phyloP scores from a whole-genome alignment of 2,329 filamentous ascomycete species.

The Cordyceps cicadae region DNA sequence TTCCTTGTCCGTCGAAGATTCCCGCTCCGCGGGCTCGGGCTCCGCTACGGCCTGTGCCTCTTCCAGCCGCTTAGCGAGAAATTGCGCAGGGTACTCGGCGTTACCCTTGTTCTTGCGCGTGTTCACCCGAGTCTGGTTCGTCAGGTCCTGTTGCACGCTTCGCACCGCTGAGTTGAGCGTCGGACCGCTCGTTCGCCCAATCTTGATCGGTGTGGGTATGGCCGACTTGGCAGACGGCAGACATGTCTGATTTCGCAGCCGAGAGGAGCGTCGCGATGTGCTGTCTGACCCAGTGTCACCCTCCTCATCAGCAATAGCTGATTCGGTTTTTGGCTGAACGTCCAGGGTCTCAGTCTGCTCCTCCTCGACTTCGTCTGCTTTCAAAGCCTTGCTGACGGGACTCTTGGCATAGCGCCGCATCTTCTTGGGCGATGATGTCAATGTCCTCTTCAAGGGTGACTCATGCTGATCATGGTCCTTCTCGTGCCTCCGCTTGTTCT shows the following conservation, averaged over 20 bases:
- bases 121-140: constrained; percentile 23
- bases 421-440: constrained; percentile 20
- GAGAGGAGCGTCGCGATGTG: constrained; percentile 24
- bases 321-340: background rate
- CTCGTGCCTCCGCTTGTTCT: constrained; percentile 26
- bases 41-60: constrained; percentile 16
- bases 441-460: constrained; percentile 17
- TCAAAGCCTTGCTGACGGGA: background rate
- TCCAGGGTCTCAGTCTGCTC: constrained; percentile 5
- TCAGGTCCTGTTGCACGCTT: constrained; percentile 26
- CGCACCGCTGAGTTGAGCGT: constrained; percentile 20
- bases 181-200: constrained; percentile 18
- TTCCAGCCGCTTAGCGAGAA: constrained; percentile 24
- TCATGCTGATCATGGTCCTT: constrained; percentile 14
- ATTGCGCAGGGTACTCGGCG: constrained; percentile 26
- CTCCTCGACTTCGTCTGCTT: background rate
- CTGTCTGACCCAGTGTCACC: constrained; percentile 15
- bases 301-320: constrained; percentile 4
- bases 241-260: constrained; percentile 20
- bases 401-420: constrained; percentile 16
- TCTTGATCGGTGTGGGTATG: constrained; percentile 27
- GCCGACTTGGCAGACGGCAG: constrained; percentile 22
- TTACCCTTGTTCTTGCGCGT: constrained; percentile 28
- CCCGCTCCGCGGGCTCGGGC: constrained; percentile 14
- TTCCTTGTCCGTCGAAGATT: constrained; percentile 13